Evolutionary conservation across 495 filamentous ascomycete genomes (phyloP).

Genomic region (Aspergillus ellipticus): DNA sequence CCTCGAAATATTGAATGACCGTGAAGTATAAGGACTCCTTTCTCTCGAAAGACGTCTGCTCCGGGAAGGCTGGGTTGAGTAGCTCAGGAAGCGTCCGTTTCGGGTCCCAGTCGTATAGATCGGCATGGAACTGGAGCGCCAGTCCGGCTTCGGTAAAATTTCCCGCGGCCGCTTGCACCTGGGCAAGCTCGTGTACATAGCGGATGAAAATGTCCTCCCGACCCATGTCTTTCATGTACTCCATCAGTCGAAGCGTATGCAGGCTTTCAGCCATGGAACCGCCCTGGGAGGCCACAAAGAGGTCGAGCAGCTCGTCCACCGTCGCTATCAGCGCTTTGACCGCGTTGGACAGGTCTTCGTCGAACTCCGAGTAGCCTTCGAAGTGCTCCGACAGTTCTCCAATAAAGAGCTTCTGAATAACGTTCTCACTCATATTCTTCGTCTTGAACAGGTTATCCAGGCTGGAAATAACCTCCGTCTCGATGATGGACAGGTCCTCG

Average conservation of each 20-base stretch:
- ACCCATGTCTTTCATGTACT: constrained; percentile 94
- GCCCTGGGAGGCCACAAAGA: constrained; percentile 88
- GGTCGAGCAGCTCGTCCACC: constrained; percentile 85
- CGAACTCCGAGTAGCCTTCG: constrained; percentile 60
- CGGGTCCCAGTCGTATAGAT: constrained; percentile 89
- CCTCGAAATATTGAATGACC: constrained; percentile 92
- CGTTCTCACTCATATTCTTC: constrained; percentile 80
- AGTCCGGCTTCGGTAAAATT: constrained; percentile 90
- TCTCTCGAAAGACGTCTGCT: constrained; percentile 86
- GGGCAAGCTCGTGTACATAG: constrained; percentile 90
- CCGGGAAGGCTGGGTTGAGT: constrained; percentile 69
- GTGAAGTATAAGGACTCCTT: constrained; percentile 90
- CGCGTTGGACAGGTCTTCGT: constrained; percentile 73
- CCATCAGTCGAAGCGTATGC: constrained; percentile 88
- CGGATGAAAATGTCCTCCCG: constrained; percentile 96
- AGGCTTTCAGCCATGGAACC: constrained; percentile 75
- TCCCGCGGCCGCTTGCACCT: constrained; percentile 66
- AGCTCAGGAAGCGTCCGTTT: constrained; percentile 63
- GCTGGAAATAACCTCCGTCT: constrained; percentile 95
- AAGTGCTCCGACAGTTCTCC: constrained; percentile 80
- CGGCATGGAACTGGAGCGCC: constrained; percentile 85
- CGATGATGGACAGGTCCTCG: constrained; percentile 84
- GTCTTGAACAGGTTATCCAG: constrained; percentile 88
- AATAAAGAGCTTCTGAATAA: constrained; percentile 90
- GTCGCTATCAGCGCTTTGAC: constrained; percentile 75